phyloP scores from a whole-genome alignment of 2,329 filamentous ascomycete species.

The Ophiostoma angusticollis region DNA sequence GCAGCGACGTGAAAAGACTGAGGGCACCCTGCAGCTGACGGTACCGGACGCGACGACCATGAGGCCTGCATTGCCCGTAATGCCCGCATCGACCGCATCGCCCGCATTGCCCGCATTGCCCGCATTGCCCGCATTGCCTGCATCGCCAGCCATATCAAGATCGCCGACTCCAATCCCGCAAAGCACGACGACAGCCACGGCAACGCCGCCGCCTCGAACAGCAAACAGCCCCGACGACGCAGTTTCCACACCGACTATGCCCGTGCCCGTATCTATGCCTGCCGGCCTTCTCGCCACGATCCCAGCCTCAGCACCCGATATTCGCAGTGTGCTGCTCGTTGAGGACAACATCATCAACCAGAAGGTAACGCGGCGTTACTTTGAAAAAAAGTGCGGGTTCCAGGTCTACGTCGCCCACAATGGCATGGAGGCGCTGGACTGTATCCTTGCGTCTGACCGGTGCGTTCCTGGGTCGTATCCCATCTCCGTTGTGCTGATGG shows the following conservation, averaged over 20 bases:
- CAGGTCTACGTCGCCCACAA: conserved; percentile 42
- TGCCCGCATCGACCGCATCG: too few species aligned
- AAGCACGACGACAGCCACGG: too few species aligned
- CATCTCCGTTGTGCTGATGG: conserved; percentile 57
- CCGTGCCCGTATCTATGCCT: too few species aligned
- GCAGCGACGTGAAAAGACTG: too few species aligned
- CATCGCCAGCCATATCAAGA: background rate
- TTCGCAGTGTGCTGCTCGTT: conserved; percentile 38
- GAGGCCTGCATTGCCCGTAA: too few species aligned
- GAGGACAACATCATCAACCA: conserved; percentile 52
- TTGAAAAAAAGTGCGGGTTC: conserved; percentile 37
- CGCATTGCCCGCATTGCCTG: too few species aligned
- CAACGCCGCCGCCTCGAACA: background rate
- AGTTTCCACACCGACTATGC: too few species aligned
- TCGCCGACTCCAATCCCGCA: too few species aligned
- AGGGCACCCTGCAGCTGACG: too few species aligned
- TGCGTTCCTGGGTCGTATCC: conserved; percentile 19
- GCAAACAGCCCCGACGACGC: too few species aligned
- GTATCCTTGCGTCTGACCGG: conserved; percentile 23
- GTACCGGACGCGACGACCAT: too few species aligned
- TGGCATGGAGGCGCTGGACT: conserved; percentile 41
- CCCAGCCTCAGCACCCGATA: conserved; percentile 12
- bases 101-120: too few species aligned
- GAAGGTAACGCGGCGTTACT: conserved; percentile 38
- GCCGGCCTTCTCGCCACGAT: conserved; percentile 5